phyloP scores from a whole-genome alignment of 768 basidiomycete genomes.

The Panaeolus cyanescens region DNA sequence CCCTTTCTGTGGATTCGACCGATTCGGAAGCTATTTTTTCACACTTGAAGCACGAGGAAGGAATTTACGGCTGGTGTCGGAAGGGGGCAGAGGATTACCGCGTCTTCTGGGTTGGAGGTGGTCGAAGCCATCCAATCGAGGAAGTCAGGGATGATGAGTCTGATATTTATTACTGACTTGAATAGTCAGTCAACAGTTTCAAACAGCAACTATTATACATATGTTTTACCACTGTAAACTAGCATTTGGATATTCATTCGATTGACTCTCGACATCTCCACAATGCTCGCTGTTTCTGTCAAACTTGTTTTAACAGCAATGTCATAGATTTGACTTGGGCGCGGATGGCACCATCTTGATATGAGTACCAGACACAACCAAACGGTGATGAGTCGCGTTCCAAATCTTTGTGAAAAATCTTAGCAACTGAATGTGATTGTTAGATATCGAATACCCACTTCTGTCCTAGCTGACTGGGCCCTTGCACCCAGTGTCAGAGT shows the following conservation, averaged over 20 bases:
- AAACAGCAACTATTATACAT: neutral
- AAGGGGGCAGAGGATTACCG: conserved; percentile 78
- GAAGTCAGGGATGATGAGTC: conserved; percentile 8
- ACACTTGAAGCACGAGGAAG: conserved; percentile 54
- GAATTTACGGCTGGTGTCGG: conserved; percentile 78
- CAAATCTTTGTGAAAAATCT: conserved; percentile 45
- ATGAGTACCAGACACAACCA: conserved; percentile 56
- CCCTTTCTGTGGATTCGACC: conserved; percentile 48
- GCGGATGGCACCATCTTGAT: conserved; percentile 53
- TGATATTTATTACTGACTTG: neutral
- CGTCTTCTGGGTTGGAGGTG: conserved; percentile 81
- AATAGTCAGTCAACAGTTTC: neutral
- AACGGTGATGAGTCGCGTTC: conserved; percentile 49
- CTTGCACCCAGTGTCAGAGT: conserved; percentile 51
- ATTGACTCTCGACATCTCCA: too few species aligned
- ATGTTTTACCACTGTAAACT: neutral
- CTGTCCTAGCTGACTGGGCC: conserved; percentile 47
- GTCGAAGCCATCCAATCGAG: conserved; percentile 7
- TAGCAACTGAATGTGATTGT: neutral
- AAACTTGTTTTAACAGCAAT: neutral
- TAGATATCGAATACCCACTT: conserved; percentile 31
- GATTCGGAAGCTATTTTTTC: conserved; percentile 53
- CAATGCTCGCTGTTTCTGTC: too few species aligned
- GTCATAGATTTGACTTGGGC: conserved; percentile 11
- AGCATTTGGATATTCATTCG: too few species aligned